A percentile compares a stretch with the other conserved stretches of the same genome.
Evolutionary conservation across 2,329 filamentous ascomycete genomes (phyloP).

Genomic region (Pseudogymnoascus sp.): DNA sequence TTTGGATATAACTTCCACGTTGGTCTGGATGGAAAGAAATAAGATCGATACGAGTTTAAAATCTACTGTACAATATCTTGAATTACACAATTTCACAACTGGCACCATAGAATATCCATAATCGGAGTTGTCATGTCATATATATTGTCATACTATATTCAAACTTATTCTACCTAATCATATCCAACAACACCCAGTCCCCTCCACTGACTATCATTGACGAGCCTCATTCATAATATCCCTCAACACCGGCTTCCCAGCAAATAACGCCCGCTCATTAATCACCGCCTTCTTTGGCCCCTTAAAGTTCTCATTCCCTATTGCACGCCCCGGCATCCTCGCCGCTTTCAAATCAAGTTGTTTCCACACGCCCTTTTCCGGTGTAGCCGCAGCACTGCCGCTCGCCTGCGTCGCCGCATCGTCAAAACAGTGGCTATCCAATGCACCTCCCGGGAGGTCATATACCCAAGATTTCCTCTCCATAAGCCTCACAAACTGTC

Average conservation of each 20-base stretch:
- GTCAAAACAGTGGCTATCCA: conserved; percentile 63
- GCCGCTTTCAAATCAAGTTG: conserved; percentile 16
- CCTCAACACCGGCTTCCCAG: conserved; percentile 60
- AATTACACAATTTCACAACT: neutral
- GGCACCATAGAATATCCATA: neutral
- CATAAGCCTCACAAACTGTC: conserved; percentile 70
- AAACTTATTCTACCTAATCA: conserved; percentile 1
- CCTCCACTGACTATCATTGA: neutral
- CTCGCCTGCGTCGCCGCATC: conserved; percentile 41
- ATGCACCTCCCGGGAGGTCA: conserved; percentile 58
- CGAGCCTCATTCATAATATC: conserved; percentile 70
- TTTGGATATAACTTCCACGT: conserved; percentile 54
- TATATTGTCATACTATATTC: conserved; percentile 6
- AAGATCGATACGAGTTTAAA: neutral
- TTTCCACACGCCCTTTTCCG: conserved; percentile 16
- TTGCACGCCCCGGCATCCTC: conserved; percentile 17
- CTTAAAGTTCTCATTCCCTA: neutral
- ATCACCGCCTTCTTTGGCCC: conserved; percentile 50
- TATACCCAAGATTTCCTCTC: conserved; percentile 73
- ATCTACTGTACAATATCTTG: neutral
- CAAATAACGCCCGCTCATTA: conserved; percentile 56
- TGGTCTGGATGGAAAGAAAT: conserved; percentile 51
- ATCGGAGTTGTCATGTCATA: neutral
- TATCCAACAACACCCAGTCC: neutral
- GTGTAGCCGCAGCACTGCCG: conserved; percentile 15